These are phyloP conservation scores for Lichtheimia hyalospora DNA, from an alignment of 371 early-diverging fungal genomes.

Conservation along the genomic window DNA sequence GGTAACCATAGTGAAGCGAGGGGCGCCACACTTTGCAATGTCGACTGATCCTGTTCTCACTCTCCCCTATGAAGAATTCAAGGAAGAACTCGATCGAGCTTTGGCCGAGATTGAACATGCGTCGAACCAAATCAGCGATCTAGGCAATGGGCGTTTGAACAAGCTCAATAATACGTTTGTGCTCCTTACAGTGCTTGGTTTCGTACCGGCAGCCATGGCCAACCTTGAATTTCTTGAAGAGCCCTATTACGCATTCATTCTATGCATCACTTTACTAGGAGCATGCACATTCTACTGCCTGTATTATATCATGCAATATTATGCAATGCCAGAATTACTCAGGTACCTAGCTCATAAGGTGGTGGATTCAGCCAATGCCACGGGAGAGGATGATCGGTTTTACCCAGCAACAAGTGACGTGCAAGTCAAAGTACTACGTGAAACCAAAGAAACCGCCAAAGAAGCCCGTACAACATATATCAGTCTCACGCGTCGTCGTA, in stretches of 20 bases:
- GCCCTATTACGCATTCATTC: conserved; percentile 1
- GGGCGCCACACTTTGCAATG: no score
- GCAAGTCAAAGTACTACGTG: not conserved
- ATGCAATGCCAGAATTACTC: conserved; percentile 1
- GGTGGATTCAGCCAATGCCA: not conserved
- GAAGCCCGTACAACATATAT: conserved; percentile 4
- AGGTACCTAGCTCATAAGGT: not conserved
- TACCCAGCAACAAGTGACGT: not conserved
- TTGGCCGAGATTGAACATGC: conserved; percentile 2
- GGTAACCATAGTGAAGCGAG: no score
- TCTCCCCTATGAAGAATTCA: not conserved
- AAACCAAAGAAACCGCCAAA: conserved; percentile 1
- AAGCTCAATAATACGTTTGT: conserved; percentile 8
- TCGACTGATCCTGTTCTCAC: no score
- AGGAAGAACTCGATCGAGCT: conserved; percentile 1
- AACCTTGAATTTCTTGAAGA: conserved; percentile 2
- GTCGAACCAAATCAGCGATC: not conserved
- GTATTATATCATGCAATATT: conserved; percentile 10
- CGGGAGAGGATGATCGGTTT: not conserved
- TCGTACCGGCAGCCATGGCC: conserved; percentile 8
- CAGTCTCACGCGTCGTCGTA: conserved; percentile 1
- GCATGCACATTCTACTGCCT: not conserved
- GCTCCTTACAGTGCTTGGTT: conserved; percentile 2
- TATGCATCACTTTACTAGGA: conserved; percentile 1
- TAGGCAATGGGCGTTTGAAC: conserved; percentile 4